These are phyloP conservation scores for Ophiocordyceps camponoti-leonardi DNA, from an alignment of 2,329 filamentous ascomycete genomes.

Conservation along the genomic window DNA sequence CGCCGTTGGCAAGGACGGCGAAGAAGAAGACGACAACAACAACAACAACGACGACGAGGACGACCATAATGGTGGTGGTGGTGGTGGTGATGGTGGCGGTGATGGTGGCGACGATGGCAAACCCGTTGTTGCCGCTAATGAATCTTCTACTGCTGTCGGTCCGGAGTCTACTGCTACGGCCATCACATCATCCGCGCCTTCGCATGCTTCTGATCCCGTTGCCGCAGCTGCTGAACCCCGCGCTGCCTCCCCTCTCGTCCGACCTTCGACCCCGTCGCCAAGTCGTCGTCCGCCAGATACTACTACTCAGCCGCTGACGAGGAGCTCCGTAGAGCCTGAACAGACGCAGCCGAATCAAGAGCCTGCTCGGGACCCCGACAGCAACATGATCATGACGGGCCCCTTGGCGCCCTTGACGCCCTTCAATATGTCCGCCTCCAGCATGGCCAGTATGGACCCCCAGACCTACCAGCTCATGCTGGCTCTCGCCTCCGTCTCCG, in stretches of 20 bases:
- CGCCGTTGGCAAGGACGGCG: not conserved
- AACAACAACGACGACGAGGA: not conserved
- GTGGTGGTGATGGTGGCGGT: no score
- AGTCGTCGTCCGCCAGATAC: not conserved
- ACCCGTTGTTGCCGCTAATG: not conserved
- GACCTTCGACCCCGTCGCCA: slow-evolving; percentile 4
- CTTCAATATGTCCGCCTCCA: slow-evolving; percentile 14
- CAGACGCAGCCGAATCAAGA: slow-evolving; percentile 2
- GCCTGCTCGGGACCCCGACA: not conserved
- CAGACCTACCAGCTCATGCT: slow-evolving; percentile 26
- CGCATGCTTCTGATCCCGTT: not conserved
- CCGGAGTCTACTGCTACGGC: not conserved
- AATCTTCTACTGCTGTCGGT: slow-evolving; percentile 1
- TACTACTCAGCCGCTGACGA: not conserved
- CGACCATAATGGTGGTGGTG: no score
- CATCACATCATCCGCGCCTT: not conserved
- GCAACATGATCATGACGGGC: slow-evolving; percentile 3
- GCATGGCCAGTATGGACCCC: slow-evolving; percentile 16
- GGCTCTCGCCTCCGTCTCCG: slow-evolving; percentile 23
- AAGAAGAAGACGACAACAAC: not conserved
- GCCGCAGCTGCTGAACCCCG: not conserved
- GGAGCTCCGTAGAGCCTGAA: not conserved
- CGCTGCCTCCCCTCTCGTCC: not conserved
- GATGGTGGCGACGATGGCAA: no score
- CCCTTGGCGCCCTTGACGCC: slow-evolving; percentile 14